Evolutionary conservation across 164 flowering plant genomes (phyloP).

Genomic region (Vitis vinifera): DNA sequence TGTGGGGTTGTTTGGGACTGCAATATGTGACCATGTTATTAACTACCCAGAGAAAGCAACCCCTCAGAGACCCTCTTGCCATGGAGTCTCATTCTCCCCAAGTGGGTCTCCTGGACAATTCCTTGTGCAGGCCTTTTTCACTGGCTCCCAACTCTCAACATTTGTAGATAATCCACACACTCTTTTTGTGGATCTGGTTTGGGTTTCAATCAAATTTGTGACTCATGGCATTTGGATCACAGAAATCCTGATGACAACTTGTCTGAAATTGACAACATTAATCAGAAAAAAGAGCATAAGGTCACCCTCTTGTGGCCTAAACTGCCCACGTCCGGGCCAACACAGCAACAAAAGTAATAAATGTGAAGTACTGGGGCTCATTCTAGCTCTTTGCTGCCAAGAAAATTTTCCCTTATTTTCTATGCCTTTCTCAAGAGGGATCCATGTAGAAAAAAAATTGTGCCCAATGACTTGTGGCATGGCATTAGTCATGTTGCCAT

Average conservation of each 20-base stretch:
- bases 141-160: constrained; percentile 2
- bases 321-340: no score
- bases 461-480: no score
- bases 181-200: constrained; percentile 12
- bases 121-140: constrained; percentile 19
- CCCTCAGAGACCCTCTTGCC: not conserved
- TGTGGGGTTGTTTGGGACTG: constrained; percentile 5
- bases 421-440: no score
- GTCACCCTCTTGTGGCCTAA: no score
- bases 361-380: no score
- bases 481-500: no score
- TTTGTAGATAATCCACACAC: constrained; percentile 15
- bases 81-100: constrained; percentile 4
- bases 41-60: constrained; percentile 13
- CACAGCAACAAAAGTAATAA: no score
- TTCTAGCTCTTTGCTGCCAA: no score
- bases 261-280: not conserved
- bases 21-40: constrained; percentile 9
- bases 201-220: not conserved
- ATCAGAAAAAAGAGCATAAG: not conserved
- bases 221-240: constrained; percentile 3
- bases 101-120: constrained; percentile 9
- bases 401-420: no score
- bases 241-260: not conserved
- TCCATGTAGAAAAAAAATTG: no score